Evolutionary conservation across 805 yeast species (phyloP).

Genomic region (Zygotorulaspora sp.): DNA sequence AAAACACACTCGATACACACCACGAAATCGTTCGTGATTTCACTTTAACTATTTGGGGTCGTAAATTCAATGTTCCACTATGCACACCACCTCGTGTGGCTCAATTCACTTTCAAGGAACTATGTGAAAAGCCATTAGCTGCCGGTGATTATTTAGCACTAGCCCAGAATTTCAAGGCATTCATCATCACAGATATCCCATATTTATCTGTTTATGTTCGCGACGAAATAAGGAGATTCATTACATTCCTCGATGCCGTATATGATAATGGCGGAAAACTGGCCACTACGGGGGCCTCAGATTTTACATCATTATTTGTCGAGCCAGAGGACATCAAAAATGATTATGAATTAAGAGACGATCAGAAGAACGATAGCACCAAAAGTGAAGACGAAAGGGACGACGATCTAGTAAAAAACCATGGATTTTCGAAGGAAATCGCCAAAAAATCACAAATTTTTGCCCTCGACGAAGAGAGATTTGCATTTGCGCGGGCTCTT

Average conservation of each 20-base stretch:
- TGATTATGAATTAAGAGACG: constrained; percentile 33
- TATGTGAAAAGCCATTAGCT: constrained; percentile 83
- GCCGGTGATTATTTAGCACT: constrained; percentile 92
- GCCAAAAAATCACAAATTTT: constrained; percentile 73
- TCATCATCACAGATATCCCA: constrained; percentile 92
- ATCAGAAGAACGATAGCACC: constrained; percentile 26
- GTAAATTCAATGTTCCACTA: constrained; percentile 68
- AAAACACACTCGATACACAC: constrained; percentile 27
- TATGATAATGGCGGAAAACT: constrained; percentile 86
- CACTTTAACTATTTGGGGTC: constrained; percentile 76
- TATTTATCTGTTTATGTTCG: constrained; percentile 69
- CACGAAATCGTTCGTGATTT: constrained; percentile 22
- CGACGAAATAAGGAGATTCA: constrained; percentile 84
- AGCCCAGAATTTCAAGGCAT: constrained; percentile 68
- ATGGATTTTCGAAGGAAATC: constrained; percentile 69
- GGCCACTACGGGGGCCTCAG: constrained; percentile 85
- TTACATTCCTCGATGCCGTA: constrained; percentile 92
- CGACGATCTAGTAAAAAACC: constrained; percentile 64
- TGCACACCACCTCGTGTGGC: constrained; percentile 80
- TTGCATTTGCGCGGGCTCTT: constrained; percentile 94
- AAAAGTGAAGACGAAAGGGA: constrained; percentile 34
- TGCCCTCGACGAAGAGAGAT: constrained; percentile 88
- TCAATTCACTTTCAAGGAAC: constrained; percentile 77
- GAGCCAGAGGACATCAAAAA: constrained; percentile 60
- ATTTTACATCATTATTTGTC: constrained; percentile 78